Percentiles rank a stretch among this genome's conserved stretches.
Evolutionary conservation across 2,329 filamentous ascomycete genomes (phyloP).

Genomic region (Phyllosticta paracitricarpa): DNA sequence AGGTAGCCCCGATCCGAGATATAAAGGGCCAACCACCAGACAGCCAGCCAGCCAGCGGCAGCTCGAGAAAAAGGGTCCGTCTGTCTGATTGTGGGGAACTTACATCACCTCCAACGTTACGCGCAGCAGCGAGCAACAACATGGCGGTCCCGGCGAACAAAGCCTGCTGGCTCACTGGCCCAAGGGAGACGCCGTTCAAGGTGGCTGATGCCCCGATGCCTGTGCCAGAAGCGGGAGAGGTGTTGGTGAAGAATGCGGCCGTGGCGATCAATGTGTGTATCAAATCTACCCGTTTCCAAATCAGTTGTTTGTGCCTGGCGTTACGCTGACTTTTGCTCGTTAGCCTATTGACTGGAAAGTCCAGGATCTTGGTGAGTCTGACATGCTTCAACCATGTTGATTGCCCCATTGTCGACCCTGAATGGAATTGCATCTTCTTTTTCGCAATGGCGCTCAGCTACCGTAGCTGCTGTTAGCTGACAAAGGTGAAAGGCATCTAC

Average conservation of each 20-base stretch:
- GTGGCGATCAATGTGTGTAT: slow-evolving; percentile 19
- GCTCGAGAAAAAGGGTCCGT: too few species aligned
- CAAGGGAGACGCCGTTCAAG: slow-evolving; percentile 20
- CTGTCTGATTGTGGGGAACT: too few species aligned
- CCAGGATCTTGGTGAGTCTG: neutral
- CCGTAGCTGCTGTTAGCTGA: neutral
- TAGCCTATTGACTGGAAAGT: slow-evolving; percentile 6
- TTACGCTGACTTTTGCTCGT: neutral
- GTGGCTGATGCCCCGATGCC: slow-evolving; percentile 22
- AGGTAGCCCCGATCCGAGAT: too few species aligned
- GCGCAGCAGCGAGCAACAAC: too few species aligned
- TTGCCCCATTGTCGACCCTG: neutral
- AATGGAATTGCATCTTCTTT: too few species aligned
- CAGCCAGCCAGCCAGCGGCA: too few species aligned
- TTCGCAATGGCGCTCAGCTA: neutral
- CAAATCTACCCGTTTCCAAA: neutral
- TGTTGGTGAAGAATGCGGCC: slow-evolving; percentile 25
- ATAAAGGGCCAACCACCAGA: too few species aligned
- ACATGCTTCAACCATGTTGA: neutral
- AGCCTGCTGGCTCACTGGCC: slow-evolving; percentile 23
- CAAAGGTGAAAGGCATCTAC: neutral
- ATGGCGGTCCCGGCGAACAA: slow-evolving; percentile 15
- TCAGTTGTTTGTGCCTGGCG: neutral
- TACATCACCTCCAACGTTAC: too few species aligned
- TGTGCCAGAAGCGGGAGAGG: slow-evolving; percentile 20